These are phyloP conservation scores for Aspergillus carbonarius DNA, from an alignment of 2,329 filamentous ascomycete species.

Conservation along the genomic window DNA sequence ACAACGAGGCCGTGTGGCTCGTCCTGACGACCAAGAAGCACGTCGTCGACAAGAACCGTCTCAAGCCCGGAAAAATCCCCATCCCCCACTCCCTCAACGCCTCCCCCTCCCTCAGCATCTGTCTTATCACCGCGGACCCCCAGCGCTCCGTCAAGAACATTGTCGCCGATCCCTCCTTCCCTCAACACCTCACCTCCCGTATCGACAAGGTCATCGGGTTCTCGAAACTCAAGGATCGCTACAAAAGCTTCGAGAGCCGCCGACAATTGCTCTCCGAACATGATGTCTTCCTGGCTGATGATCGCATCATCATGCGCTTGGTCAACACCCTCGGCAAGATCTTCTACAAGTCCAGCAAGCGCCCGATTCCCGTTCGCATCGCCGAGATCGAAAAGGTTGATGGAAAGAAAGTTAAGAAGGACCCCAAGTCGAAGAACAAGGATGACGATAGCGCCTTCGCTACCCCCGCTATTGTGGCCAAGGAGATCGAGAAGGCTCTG, in stretches of 20 bases:
- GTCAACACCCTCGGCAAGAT: constrained; percentile 82
- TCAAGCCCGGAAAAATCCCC: constrained; percentile 80
- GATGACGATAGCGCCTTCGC: constrained; percentile 51
- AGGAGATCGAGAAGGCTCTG: constrained; percentile 77
- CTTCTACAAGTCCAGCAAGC: constrained; percentile 86
- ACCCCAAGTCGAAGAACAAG: constrained; percentile 49
- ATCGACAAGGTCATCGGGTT: constrained; percentile 78
- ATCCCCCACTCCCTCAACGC: constrained; percentile 75
- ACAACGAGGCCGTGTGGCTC: constrained; percentile 60
- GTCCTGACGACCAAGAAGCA: constrained; percentile 65
- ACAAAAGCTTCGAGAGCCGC: constrained; percentile 82
- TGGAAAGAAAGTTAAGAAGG: constrained; percentile 60
- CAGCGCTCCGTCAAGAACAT: constrained; percentile 91
- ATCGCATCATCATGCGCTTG: constrained; percentile 72
- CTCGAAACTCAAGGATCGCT: constrained; percentile 83
- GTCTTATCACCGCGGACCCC: constrained; percentile 78
- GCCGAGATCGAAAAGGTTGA: constrained; percentile 62
- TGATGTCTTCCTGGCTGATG: constrained; percentile 91
- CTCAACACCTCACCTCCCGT: constrained; percentile 62
- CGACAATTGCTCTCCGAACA: constrained; percentile 81
- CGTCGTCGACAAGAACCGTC: constrained; percentile 68
- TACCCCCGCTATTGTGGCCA: constrained; percentile 66
- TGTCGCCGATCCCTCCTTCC: constrained; percentile 71
- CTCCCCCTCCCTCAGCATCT: constrained; percentile 67
- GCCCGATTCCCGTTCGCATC: constrained; percentile 80